Conservation (phyloP, 2,329 filamentous ascomycete genomes). For the Sarocladiaceae sp. region DNA sequence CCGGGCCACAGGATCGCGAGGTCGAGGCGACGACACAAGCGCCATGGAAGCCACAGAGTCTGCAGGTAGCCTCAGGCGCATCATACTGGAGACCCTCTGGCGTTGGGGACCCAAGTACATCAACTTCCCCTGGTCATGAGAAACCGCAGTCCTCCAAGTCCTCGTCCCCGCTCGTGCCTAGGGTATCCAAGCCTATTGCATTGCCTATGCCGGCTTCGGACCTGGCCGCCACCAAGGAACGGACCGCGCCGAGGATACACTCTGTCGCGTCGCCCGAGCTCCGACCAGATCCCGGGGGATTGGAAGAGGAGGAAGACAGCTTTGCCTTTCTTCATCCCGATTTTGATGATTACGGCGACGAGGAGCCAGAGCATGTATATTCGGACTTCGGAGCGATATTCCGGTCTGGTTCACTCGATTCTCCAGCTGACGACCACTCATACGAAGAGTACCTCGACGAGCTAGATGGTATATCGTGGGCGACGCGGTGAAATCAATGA, state of each 20-base stretch:
- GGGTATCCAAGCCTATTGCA: constrained; percentile 22
- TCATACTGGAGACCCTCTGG: constrained; percentile 1
- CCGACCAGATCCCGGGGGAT: constrained; percentile 16
- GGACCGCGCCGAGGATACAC: constrained; percentile 24
- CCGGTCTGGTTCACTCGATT: constrained; percentile 22
- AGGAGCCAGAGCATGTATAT: constrained; percentile 46
- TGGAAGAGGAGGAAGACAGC: constrained; percentile 38
- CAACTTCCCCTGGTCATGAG: neutral
- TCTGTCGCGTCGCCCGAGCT: constrained; percentile 30
- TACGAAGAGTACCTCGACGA: constrained; percentile 52
- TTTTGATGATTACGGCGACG: constrained; percentile 39
- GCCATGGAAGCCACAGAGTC: constrained; percentile 17
- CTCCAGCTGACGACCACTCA: constrained; percentile 32
- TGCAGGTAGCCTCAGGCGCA: constrained; percentile 11
- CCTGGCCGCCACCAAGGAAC: constrained; percentile 18
- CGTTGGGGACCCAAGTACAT: neutral
- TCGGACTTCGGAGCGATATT: constrained; percentile 50
- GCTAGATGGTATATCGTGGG: constrained; percentile 48
- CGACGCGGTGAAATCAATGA: constrained; percentile 14
- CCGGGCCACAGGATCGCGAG: constrained; percentile 9
- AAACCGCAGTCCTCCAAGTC: constrained; percentile 9
- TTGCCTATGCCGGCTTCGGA: constrained; percentile 22
- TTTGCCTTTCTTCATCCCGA: constrained; percentile 42
- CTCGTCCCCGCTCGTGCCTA: constrained; percentile 2
- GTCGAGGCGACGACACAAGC: constrained; percentile 13